Percentiles rank a stretch among this genome's conserved stretches.
Evolutionary conservation across 306 rosid genomes (phyloP).

Genomic region (Castanopsis chinensis): DNA sequence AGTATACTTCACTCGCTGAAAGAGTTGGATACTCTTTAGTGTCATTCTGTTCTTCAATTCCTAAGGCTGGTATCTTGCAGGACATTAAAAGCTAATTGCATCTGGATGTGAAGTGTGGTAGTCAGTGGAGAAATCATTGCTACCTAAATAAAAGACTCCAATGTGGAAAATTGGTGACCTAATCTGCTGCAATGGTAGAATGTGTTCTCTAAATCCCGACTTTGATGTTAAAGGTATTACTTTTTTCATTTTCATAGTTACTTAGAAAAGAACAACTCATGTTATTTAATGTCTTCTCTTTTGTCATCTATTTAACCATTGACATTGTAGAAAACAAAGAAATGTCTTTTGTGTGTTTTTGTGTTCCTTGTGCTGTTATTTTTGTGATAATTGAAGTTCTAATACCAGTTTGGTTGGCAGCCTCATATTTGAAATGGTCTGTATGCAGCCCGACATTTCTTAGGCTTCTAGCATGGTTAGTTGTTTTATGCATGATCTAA

Average conservation of each 20-base stretch:
- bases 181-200: conserved; percentile 70
- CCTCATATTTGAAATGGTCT: too few species aligned
- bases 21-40: neutral
- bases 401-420: too few species aligned
- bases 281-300: neutral
- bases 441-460: too few species aligned
- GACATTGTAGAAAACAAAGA: neutral
- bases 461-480: too few species aligned
- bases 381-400: too few species aligned
- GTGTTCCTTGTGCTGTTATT: neutral
- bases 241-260: neutral
- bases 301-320: neutral
- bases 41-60: neutral
- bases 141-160: conserved; percentile 81
- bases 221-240: conserved; percentile 85
- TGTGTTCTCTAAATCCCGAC: conserved; percentile 81
- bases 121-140: conserved; percentile 82
- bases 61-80: conserved; percentile 13
- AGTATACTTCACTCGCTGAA: neutral
- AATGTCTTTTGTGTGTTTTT: neutral
- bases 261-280: neutral
- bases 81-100: neutral
- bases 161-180: conserved; percentile 50
- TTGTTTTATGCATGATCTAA: too few species aligned
- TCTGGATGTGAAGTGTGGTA: conserved; percentile 59